Evolutionary conservation across 805 yeast genomes (phyloP), one percentile per base, ranked within the genome.

Genomic region (Candida ulmi): DNA sequence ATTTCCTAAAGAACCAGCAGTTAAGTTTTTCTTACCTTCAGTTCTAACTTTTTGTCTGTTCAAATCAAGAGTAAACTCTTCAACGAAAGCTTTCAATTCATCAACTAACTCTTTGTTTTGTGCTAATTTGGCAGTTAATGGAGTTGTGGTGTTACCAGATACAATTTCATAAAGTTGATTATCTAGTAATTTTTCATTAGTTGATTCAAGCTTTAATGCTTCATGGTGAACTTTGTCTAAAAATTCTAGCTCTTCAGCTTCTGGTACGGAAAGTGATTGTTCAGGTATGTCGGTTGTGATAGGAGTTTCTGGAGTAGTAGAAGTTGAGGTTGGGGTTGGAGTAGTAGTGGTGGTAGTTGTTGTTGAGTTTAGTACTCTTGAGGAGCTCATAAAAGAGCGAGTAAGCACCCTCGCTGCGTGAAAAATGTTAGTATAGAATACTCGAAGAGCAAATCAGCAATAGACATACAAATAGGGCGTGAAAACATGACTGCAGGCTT

Each of bases 31-130:
- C 13, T 28, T 13, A 3, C 25, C 29, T 36, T 34, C 34, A 21
- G 37, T 38, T 32, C 39, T 37, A 17, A 44, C 35, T 39, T 47
- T 48, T 30, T 51, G 50, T 11, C 41, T 34, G 19, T 34, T 35
- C 11, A 52, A 35, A 13, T 52, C 42, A 5, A 43, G 12, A 9
- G 55, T 47, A 39, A 48, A 53, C 16, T 48, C 52, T 23, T 50
- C 40, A 13, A 54, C 40, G 30, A 54, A 54, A 5, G 38, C 19
- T 26, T 43, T 30, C 15, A 54, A 32, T 36, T 55, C 57, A 3
- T 23, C n/a, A 5, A 44, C 50, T 8, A 52, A 41, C 23, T 45
- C 46, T 18, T 41, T 39, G 38, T 55, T 52, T 38, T 46, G 26
- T 17, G 47, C 40, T 4, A 53, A 33, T 15, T 44, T 48, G 8